These are phyloP conservation scores for Rhodamnia rubescens DNA, from an alignment of 345 rosid species.

Conservation along the genomic window DNA sequence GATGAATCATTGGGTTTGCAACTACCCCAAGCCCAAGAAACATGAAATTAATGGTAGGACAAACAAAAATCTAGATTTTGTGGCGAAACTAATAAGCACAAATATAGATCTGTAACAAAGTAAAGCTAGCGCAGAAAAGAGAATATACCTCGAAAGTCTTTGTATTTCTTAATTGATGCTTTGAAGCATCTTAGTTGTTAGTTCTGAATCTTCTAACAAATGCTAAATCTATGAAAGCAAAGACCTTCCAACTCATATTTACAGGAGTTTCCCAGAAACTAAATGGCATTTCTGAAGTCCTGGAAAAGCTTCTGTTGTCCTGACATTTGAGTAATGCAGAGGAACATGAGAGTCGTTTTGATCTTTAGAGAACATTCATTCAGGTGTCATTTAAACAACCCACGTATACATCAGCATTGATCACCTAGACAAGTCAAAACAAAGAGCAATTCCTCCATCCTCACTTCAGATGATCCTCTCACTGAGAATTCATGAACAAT, in stretches of 20 bases:
- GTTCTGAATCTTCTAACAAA: neutral
- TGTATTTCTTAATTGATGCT: neutral
- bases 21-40: neutral
- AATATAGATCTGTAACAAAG: neutral
- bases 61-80: neutral
- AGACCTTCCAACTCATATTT: neutral
- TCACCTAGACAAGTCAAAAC: slow-evolving; percentile 19
- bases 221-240: neutral
- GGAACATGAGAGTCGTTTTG: neutral
- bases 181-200: neutral
- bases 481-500: slow-evolving; percentile 39
- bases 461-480: slow-evolving; percentile 17
- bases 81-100: neutral
- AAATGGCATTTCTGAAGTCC: neutral
- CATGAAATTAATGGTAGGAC: neutral
- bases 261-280: neutral
- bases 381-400: neutral
- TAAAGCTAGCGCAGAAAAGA: neutral
- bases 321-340: neutral
- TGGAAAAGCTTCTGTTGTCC: neutral
- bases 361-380: neutral
- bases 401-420: neutral
- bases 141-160: neutral
- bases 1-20: neutral
- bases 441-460: slow-evolving; percentile 15